These are phyloP conservation scores for Chrysoporthe cubensis DNA, from an alignment of 2,329 filamentous ascomycete genomes.

Conservation along the genomic window DNA sequence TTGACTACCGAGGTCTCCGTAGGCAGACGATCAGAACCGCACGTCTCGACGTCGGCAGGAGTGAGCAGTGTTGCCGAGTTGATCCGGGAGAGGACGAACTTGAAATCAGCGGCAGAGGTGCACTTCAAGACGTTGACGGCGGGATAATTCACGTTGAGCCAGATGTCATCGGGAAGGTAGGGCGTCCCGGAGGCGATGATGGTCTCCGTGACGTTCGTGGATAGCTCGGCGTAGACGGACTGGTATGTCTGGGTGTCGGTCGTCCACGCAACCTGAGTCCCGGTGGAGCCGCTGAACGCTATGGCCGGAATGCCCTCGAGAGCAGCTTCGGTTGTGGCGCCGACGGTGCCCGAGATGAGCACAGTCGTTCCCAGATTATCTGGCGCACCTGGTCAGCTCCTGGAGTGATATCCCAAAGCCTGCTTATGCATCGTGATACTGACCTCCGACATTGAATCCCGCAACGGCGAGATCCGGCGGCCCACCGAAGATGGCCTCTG, in stretches of 20 bases:
- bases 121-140: slow-evolving; percentile 52
- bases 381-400: neutral
- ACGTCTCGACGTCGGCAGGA: slow-evolving; percentile 58
- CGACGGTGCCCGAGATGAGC: slow-evolving; percentile 69
- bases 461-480: slow-evolving; percentile 65
- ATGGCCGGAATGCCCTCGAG: slow-evolving; percentile 63
- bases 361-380: slow-evolving; percentile 59
- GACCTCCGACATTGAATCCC: slow-evolving; percentile 60
- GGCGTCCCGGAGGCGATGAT: slow-evolving; percentile 61
- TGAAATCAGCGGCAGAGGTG: slow-evolving; percentile 56
- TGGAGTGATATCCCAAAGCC: neutral
- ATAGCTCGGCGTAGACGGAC: slow-evolving; percentile 64
- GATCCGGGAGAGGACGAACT: slow-evolving; percentile 67
- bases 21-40: slow-evolving; percentile 59
- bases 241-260: slow-evolving; percentile 49
- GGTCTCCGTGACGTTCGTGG: slow-evolving; percentile 59
- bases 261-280: slow-evolving; percentile 31
- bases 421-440: neutral
- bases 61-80: slow-evolving; percentile 43
- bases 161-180: slow-evolving; percentile 64
- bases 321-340: slow-evolving; percentile 63
- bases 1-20: slow-evolving; percentile 59
- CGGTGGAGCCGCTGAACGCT: slow-evolving; percentile 61
- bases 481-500: slow-evolving; percentile 56
- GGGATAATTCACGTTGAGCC: slow-evolving; percentile 73